Evolutionary conservation across 2,329 filamentous ascomycete species (phyloP).

Genomic region (Pseudopyrenochaeta lycopersici): DNA sequence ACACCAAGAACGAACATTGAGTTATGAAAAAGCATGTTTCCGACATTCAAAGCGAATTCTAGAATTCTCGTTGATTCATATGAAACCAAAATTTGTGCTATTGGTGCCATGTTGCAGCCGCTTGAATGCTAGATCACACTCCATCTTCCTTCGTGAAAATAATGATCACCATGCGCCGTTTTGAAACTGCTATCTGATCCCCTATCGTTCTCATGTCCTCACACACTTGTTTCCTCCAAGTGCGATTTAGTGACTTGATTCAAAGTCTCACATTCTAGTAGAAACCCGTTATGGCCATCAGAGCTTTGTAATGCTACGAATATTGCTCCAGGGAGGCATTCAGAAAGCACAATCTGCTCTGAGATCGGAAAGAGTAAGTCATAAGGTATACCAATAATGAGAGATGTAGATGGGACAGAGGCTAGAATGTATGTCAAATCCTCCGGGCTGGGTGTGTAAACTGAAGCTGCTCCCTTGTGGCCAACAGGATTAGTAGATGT

Average conservation of each 20-base stretch:
- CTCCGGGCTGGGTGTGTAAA: conserved; percentile 13
- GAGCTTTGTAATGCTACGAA: conserved; percentile 36
- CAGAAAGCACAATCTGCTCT: conserved; percentile 44
- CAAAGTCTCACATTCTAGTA: conserved; percentile 49
- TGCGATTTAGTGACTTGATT: conserved; percentile 29
- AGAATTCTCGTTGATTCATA: no score
- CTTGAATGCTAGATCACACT: no score
- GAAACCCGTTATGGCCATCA: conserved; percentile 51
- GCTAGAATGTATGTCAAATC: conserved; percentile 32
- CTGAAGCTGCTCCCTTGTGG: no score
- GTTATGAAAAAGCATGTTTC: no score
- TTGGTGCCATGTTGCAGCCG: no score
- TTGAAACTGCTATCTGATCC: no score
- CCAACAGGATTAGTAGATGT: no score
- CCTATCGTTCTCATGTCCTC: conserved; percentile 3
- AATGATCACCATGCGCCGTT: no score
- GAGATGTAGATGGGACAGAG: conserved; percentile 29
- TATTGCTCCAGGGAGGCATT: conserved; percentile 37
- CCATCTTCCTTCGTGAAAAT: no score
- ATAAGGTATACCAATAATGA: conserved; percentile 48
- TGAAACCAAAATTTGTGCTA: no score
- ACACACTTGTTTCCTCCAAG: conserved; percentile 7
- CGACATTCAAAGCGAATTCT: no score
- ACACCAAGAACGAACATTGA: no score
- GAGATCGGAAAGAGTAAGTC: conserved; percentile 47